Conservation (phyloP, 495 filamentous ascomycete genomes). For the Podospora conica region DNA sequence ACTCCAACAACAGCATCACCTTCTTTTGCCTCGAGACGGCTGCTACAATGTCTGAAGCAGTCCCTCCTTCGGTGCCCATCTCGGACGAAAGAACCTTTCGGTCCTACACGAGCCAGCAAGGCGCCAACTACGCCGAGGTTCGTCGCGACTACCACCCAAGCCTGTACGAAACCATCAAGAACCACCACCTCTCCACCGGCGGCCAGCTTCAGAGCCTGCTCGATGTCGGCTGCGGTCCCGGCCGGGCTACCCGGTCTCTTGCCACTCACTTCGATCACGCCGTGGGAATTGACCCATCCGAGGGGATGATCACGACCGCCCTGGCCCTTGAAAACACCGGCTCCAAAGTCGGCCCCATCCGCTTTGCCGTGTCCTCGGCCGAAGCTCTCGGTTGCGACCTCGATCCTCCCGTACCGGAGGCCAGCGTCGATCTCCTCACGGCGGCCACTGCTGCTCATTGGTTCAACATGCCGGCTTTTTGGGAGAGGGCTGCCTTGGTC, state of each 20-base stretch:
- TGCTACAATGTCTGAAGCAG: not conserved
- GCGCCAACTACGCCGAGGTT: slow-evolving; percentile 11
- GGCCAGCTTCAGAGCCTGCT: slow-evolving; percentile 42
- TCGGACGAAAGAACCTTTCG: slow-evolving; percentile 8
- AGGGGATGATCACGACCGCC: slow-evolving; percentile 47
- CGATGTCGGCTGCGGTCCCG: slow-evolving; percentile 55
- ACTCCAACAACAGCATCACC: too few species aligned
- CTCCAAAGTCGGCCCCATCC: slow-evolving; percentile 22
- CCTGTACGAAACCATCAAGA: slow-evolving; percentile 30
- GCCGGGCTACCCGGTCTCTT: slow-evolving; percentile 37
- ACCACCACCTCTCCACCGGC: slow-evolving; percentile 44
- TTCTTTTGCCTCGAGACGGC: too few species aligned
- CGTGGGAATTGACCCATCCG: slow-evolving; percentile 48
- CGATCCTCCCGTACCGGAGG: slow-evolving; percentile 17
- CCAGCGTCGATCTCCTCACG: slow-evolving; percentile 47
- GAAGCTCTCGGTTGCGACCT: slow-evolving; percentile 36
- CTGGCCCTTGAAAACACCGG: slow-evolving; percentile 23
- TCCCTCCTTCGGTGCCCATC: not conserved
- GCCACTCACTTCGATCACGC: slow-evolving; percentile 38
- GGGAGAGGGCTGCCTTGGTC: slow-evolving; percentile 49
- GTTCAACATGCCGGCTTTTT: slow-evolving; percentile 58
- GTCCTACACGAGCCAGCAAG: slow-evolving; percentile 11
- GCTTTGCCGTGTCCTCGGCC: slow-evolving; percentile 40
- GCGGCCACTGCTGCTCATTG: slow-evolving; percentile 52
- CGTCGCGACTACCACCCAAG: slow-evolving; percentile 11